These are phyloP conservation scores for Quercus glauca DNA, from an alignment of 306 rosid genomes.

Conservation along the genomic window DNA sequence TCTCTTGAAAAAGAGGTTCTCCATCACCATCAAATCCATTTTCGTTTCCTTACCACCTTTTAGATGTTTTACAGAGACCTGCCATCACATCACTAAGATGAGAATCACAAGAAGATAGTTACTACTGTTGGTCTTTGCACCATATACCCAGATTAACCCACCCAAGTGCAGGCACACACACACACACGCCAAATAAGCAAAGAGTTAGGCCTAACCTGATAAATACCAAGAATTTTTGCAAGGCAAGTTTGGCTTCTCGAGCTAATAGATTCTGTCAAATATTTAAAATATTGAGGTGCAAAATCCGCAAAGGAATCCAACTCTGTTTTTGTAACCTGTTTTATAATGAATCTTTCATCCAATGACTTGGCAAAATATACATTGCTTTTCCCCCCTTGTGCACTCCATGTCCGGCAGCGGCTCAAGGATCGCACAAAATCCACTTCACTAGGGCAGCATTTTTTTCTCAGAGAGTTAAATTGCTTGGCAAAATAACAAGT, in stretches of 20 bases:
- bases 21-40: constrained; percentile 96
- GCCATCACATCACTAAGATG: constrained; percentile 19
- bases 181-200: not conserved
- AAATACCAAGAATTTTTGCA: constrained; percentile 91
- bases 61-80: constrained; percentile 77
- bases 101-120: constrained; percentile 3
- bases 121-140: not conserved
- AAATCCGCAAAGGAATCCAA: constrained; percentile 88
- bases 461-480: constrained; percentile 78
- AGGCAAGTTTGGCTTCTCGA: constrained; percentile 93
- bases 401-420: constrained; percentile 90
- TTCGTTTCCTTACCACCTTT: constrained; percentile 93
- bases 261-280: constrained; percentile 61
- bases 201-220: constrained; percentile 58
- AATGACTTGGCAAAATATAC: constrained; percentile 93
- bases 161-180: not conserved
- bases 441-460: constrained; percentile 80
- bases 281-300: constrained; percentile 80
- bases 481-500: constrained; percentile 89
- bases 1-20: constrained; percentile 91
- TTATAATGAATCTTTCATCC: constrained; percentile 87
- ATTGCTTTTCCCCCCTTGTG: constrained; percentile 98
- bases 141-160: not conserved
- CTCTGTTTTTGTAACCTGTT: constrained; percentile 93
- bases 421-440: constrained; percentile 87